Percentiles rank a stretch among this genome's conserved stretches.
phyloP scores from a whole-genome alignment of 177 flowering plant genomes.

The Vitis hybrid region DNA sequence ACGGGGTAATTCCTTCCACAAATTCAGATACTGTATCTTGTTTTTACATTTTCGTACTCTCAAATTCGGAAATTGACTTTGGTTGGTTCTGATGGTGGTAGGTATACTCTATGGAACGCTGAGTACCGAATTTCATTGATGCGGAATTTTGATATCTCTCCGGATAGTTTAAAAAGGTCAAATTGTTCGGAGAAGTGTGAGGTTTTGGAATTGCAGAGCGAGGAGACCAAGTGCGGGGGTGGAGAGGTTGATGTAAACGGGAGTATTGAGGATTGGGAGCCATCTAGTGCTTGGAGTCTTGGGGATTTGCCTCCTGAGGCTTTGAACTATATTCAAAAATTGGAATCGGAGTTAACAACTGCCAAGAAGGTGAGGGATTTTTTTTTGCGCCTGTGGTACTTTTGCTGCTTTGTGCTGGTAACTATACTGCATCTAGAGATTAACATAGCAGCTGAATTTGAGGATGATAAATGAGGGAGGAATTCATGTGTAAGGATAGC shows the following conservation, averaged over 20 bases:
- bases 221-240: conserved; percentile 24
- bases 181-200: conserved; percentile 13
- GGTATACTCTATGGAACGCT: conserved; percentile 94
- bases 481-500: too few species aligned
- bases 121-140: conserved; percentile 76
- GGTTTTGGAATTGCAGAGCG: conserved; percentile 25
- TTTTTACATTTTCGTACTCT: background rate
- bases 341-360: conserved; percentile 54
- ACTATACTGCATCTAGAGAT: background rate
- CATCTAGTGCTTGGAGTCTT: conserved; percentile 26
- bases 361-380: conserved; percentile 46
- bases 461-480: too few species aligned
- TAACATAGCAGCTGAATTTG: background rate
- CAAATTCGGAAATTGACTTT: background rate
- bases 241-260: conserved; percentile 13
- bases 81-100: conserved; percentile 19
- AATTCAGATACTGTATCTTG: background rate
- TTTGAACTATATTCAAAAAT: conserved; percentile 54
- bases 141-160: conserved; percentile 65
- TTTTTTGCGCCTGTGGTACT: background rate
- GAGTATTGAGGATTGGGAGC: conserved; percentile 30
- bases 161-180: conserved; percentile 11
- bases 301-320: conserved; percentile 62
- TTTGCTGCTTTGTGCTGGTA: background rate
- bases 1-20: conserved; percentile 54